phyloP scores from a whole-genome alignment of 2,329 filamentous ascomycete species.

The Colletotrichum viniferum region DNA sequence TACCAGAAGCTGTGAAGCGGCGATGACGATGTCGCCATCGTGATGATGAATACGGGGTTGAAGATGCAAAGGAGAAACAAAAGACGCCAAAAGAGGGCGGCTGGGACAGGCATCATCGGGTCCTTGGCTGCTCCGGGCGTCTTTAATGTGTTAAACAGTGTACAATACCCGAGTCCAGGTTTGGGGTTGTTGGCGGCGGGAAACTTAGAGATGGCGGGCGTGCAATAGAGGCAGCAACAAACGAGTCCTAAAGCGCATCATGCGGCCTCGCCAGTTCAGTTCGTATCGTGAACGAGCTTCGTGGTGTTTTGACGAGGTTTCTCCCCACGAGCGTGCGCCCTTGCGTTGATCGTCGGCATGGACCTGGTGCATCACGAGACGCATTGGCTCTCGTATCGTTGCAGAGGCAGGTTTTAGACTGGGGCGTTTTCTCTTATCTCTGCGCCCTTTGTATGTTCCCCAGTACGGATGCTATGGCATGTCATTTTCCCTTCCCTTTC shows the following conservation, averaged over 20 bases:
- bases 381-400: background rate
- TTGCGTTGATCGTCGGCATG: background rate
- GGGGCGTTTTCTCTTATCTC: background rate
- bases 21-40: background rate
- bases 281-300: background rate
- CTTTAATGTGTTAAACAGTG: slow-evolving; percentile 16
- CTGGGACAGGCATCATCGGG: background rate
- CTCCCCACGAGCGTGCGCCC: background rate
- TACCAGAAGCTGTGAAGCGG: slow-evolving; percentile 82
- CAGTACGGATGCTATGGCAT: background rate
- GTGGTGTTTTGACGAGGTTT: background rate
- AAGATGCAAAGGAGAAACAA: background rate
- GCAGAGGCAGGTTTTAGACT: background rate
- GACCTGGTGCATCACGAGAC: background rate
- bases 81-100: background rate
- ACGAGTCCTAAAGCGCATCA: background rate
- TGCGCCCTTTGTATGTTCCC: background rate
- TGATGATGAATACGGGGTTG: background rate
- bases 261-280: background rate
- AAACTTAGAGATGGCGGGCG: background rate
- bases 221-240: slow-evolving; percentile 3
- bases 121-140: background rate
- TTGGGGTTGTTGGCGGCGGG: slow-evolving; percentile 19
- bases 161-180: slow-evolving; percentile 22
- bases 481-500: background rate